Conservation (phyloP, 441 rosid genomes). For the Populus hybrid region DNA sequence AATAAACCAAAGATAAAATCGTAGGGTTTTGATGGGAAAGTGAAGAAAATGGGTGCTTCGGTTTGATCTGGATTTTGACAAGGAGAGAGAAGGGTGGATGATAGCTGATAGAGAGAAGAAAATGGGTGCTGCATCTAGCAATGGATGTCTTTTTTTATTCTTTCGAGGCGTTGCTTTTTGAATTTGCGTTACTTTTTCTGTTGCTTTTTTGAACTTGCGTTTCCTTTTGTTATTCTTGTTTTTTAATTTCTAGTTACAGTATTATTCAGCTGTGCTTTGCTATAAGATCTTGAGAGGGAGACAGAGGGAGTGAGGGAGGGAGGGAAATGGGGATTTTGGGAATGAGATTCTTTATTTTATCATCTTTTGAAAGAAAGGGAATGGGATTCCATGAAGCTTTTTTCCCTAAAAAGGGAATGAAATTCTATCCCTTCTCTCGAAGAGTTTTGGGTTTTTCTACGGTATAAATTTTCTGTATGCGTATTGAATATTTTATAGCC, state of each 20-base stretch:
- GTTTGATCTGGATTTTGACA: neutral
- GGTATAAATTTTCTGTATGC: too few relatives aligned
- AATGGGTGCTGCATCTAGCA: conserved; percentile 3
- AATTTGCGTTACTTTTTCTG: neutral
- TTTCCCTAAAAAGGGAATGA: conserved; percentile 35
- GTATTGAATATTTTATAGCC: neutral
- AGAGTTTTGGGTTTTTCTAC: conserved; percentile 18
- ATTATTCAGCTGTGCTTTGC: neutral
- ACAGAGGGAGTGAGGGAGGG: conserved; percentile 4
- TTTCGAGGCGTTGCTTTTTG: neutral
- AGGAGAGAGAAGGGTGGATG: neutral
- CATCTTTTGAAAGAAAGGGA: conserved; percentile 24
- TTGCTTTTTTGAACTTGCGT: conserved; percentile 25
- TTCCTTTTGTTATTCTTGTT: neutral
- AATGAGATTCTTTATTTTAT: conserved; percentile 3
- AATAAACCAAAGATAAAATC: neutral
- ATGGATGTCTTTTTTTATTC: conserved; percentile 12
- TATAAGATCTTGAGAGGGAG: conserved; percentile 5
- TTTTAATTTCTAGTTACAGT: too few relatives aligned
- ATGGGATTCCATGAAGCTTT: conserved; percentile 69
- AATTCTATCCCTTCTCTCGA: conserved; percentile 58
- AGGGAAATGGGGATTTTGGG: conserved; percentile 20
- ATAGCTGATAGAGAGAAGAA: neutral
- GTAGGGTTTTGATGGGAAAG: neutral
- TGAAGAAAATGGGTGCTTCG: neutral